Base-by-base conservation (phyloP, 352 stramenopile genomes). In the Globisporangium iwayamae region DNA sequence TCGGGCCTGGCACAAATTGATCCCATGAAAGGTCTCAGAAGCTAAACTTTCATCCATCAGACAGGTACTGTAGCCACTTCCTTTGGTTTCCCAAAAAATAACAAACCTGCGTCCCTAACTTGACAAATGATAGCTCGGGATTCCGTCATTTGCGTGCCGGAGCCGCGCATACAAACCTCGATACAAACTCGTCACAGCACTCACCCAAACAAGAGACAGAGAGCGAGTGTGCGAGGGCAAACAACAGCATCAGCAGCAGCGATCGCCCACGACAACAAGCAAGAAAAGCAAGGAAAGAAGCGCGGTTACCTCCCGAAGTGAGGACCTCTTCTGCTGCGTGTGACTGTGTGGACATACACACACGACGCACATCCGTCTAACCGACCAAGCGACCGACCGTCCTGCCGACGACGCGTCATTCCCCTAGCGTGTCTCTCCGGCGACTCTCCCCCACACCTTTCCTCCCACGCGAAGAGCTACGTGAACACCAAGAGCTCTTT, bases 221-320 rank as follows among this genome's bases (percentile, higher is more conserved):
- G 52, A 56, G 51, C 51, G 51, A 56, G 51, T 56, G 51, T 56
- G 51, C 52, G 32, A 58, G 52, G 16, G 52, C 18, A 13, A 34
- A 28, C 48, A 55, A 20, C 30, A 30, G 51, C 51, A 25, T 16
- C 38, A 34, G 34, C 25, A 55, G 39, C 51, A 56, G 30, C 25
- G 25, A 16, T n/a, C 48, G 28, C 25, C 14, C 48, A 10, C 22
- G 30, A 39, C 25, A 25, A 25, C 25, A 25, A 56, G 51, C 16
- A 32, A 58, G 10, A 25, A 22, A 57, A 57, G 30, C n/a, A 22
- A 30, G 51, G 51, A 58, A 58, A 43, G 52, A 56, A 43, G 51
- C 22, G 48, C 30, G 38, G 48, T 28, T 28, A 56, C 50, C 13
- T n/a, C 14, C 5, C 48, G 10, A 20, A 20, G 3, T n/a, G 36